Conservation (phyloP, 1,139 yeast genomes). For the Trichomonascaceae sp. region DNA sequence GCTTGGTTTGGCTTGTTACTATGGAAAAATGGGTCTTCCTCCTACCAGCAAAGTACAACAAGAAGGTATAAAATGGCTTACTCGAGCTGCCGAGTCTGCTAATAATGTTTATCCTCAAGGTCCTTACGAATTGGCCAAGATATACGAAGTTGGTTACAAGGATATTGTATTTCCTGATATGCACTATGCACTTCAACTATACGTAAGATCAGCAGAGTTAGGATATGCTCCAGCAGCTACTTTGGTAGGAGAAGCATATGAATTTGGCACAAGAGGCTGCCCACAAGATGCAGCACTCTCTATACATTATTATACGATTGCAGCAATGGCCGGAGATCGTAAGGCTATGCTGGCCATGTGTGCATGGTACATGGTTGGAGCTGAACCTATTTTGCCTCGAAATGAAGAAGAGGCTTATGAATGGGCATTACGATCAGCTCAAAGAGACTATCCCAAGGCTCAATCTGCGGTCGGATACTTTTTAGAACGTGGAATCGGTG, state of each 20-base stretch:
- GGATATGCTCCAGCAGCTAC: constrained; percentile 81
- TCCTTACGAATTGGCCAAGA: constrained; percentile 85
- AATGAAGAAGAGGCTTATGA: constrained; percentile 86
- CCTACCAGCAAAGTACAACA: constrained; percentile 65
- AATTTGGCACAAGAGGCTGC: constrained; percentile 67
- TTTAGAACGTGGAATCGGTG: constrained; percentile 83
- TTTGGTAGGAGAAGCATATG: constrained; percentile 76
- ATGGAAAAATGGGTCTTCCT: constrained; percentile 77
- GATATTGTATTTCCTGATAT: constrained; percentile 83
- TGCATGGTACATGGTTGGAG: constrained; percentile 94
- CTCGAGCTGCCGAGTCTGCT: constrained; percentile 80
- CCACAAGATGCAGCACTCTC: constrained; percentile 80
- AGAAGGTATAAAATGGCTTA: constrained; percentile 88
- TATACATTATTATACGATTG: constrained; percentile 87
- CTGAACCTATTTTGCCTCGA: constrained; percentile 69
- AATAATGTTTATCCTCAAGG: constrained; percentile 84
- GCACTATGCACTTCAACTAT: constrained; percentile 79
- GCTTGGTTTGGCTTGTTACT: constrained; percentile 78
- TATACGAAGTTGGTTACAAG: constrained; percentile 74
- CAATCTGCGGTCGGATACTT: constrained; percentile 84
- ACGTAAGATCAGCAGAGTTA: constrained; percentile 82
- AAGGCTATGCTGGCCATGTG: constrained; percentile 89
- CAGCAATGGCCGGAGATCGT: constrained; percentile 84
- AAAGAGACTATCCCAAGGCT: constrained; percentile 67
- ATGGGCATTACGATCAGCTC: constrained; percentile 89